A percentile compares a stretch with the other conserved stretches of the same genome.
phyloP scores from a whole-genome alignment of 2,329 filamentous ascomycete genomes.

The Diaporthe sp. region DNA sequence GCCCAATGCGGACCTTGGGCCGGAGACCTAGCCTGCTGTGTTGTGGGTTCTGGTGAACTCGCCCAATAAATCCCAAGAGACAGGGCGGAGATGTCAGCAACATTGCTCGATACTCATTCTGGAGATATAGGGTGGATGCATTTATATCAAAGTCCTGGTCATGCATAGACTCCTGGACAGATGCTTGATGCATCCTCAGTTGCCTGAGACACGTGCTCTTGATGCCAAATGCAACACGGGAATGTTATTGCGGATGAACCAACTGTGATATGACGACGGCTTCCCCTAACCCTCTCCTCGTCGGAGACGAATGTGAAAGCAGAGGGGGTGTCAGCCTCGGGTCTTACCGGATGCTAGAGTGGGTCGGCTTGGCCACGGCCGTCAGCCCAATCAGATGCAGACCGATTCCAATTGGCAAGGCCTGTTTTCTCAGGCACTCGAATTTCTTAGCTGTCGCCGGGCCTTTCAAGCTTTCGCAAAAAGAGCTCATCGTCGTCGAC shows the following conservation, averaged over 20 bases:
- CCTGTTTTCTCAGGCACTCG: constrained; percentile 42
- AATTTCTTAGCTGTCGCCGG: constrained; percentile 42
- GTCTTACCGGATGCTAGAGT: constrained; percentile 28
- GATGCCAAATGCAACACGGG: constrained; percentile 74
- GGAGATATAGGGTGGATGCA: too few species aligned
- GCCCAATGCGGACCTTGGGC: too few species aligned
- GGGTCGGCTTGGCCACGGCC: constrained; percentile 25
- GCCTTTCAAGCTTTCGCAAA: constrained; percentile 53
- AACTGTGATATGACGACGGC: too few species aligned
- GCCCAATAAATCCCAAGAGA: too few species aligned
- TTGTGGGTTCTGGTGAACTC: background rate
- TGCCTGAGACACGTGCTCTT: constrained; percentile 66
- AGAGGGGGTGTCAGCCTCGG: background rate
- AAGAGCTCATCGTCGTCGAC: constrained; percentile 62
- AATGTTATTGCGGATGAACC: background rate
- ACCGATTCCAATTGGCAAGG: constrained; percentile 41
- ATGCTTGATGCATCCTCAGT: constrained; percentile 61
- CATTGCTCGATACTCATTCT: too few species aligned
- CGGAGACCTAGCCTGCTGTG: too few species aligned
- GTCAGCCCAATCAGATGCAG: constrained; percentile 39
- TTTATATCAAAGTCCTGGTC: constrained; percentile 53
- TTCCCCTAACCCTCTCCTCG: background rate
- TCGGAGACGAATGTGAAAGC: background rate
- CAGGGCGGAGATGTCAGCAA: too few species aligned
- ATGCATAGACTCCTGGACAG: constrained; percentile 53